These are phyloP conservation scores for Fraxinus pennsylvanica DNA, from an alignment of 257 asterid genomes.

Conservation along the genomic window DNA sequence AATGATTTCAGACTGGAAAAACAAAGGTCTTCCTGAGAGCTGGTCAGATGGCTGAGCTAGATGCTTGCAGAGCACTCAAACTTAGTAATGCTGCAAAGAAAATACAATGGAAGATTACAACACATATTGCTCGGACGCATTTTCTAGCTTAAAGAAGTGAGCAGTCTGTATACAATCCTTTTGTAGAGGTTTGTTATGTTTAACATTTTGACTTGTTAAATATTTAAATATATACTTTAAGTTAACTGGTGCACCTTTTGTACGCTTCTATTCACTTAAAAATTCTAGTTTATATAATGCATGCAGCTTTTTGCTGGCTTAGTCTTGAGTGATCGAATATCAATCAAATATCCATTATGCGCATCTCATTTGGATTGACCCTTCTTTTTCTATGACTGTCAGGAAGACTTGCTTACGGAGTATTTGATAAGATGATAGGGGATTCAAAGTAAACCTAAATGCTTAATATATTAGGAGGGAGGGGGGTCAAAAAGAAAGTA, in stretches of 20 bases:
- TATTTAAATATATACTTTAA: constrained; percentile 4
- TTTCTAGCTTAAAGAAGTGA: constrained; percentile 70
- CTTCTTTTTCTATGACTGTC: constrained; percentile 22
- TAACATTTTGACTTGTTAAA: neutral
- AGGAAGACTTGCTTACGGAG: constrained; percentile 78
- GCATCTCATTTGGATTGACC: constrained; percentile 10
- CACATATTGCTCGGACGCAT: constrained; percentile 69
- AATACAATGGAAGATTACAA: constrained; percentile 74
- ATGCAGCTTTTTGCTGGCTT: constrained; percentile 5
- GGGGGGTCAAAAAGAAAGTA: neutral
- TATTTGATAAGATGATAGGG: constrained; percentile 36
- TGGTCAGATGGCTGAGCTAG: constrained; percentile 96
- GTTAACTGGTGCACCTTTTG: neutral
- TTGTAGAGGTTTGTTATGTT: constrained; percentile 71
- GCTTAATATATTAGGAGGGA: neutral
- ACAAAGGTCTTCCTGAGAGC: constrained; percentile 90
- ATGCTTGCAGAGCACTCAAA: constrained; percentile 80
- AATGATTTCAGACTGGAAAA: constrained; percentile 74
- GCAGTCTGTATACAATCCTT: constrained; percentile 71
- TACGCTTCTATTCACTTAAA: constrained; percentile 1
- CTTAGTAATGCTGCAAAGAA: constrained; percentile 77
- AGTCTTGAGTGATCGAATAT: constrained; percentile 15
- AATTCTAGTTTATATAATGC: neutral
- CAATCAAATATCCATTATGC: neutral
- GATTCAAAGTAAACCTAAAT: neutral